A percentile compares a stretch with the other conserved stretches of the same genome.
Evolutionary conservation across 805 yeast species (phyloP).

Genomic region (Candida loeiensis): DNA sequence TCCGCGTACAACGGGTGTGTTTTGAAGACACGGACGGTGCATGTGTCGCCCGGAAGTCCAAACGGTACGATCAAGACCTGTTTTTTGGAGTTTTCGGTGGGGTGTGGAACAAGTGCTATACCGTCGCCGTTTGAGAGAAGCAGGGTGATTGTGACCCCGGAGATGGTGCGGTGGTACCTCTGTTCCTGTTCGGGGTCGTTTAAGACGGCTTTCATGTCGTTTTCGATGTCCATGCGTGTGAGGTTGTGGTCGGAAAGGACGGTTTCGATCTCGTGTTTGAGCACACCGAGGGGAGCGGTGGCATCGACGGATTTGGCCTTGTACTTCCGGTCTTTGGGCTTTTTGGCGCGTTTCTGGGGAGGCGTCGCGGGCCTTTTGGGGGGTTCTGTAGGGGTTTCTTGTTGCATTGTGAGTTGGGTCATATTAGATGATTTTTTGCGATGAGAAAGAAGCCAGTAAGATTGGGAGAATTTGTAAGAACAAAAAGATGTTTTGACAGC

Average conservation of each 20-base stretch:
- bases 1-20: slow-evolving; percentile 74
- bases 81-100: slow-evolving; percentile 38
- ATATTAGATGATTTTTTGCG: neutral
- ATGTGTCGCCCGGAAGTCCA: slow-evolving; percentile 82
- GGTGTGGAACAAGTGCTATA: slow-evolving; percentile 63
- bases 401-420: neutral
- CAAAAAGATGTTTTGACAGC: too few species aligned
- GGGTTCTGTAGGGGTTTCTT: neutral
- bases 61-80: slow-evolving; percentile 83
- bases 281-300: slow-evolving; percentile 77
- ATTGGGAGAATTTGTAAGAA: too few species aligned
- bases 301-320: slow-evolving; percentile 64
- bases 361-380: slow-evolving; percentile 3
- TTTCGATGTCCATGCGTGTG: slow-evolving; percentile 46
- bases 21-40: slow-evolving; percentile 66
- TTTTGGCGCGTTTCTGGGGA: slow-evolving; percentile 13
- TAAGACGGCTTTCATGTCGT: slow-evolving; percentile 63
- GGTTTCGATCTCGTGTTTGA: slow-evolving; percentile 67
- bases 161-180: slow-evolving; percentile 56
- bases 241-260: slow-evolving; percentile 44
- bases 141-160: slow-evolving; percentile 53
- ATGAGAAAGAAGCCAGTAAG: neutral
- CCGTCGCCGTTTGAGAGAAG: slow-evolving; percentile 87
- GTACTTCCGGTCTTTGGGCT: slow-evolving; percentile 46
- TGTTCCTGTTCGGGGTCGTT: slow-evolving; percentile 51